Evolutionary conservation across 441 rosid species (phyloP).

Genomic region (Biscutella laevigata): DNA sequence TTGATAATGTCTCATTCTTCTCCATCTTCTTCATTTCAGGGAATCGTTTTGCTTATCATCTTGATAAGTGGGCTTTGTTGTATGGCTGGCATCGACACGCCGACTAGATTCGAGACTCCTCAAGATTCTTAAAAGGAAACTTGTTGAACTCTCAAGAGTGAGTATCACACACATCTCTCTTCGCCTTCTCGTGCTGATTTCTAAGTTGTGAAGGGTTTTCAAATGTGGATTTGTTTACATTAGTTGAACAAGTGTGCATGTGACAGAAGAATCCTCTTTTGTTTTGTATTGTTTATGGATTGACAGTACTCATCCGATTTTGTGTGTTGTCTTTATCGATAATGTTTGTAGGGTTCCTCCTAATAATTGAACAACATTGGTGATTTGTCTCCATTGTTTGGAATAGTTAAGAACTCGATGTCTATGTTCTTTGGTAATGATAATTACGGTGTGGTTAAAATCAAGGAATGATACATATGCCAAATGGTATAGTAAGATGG

Average conservation of each 20-base stretch:
- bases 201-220: not conserved
- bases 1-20: not conserved
- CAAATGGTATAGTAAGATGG: not conserved
- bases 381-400: not conserved
- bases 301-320: not conserved
- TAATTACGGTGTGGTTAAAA: not conserved
- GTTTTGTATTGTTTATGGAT: slow-evolving; percentile 9
- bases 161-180: not conserved
- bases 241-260: slow-evolving; percentile 10
- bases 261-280: not conserved
- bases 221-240: slow-evolving; percentile 3
- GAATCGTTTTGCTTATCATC: slow-evolving; percentile 69
- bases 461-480: not conserved
- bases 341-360: slow-evolving; percentile 7
- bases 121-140: slow-evolving; percentile 65
- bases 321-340: slow-evolving; percentile 11
- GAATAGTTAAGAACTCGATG: too few species aligned
- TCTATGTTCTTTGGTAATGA: too few species aligned
- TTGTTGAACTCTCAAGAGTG: not conserved
- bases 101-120: slow-evolving; percentile 78
- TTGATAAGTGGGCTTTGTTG: slow-evolving; percentile 86
- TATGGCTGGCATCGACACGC: slow-evolving; percentile 93
- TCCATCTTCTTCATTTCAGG: too few species aligned
- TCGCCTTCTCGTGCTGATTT: not conserved
- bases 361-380: slow-evolving; percentile 12